phyloP scores from a whole-genome alignment of 2,329 filamentous ascomycete genomes.

The Phaeosphaeriaceae sp. region DNA sequence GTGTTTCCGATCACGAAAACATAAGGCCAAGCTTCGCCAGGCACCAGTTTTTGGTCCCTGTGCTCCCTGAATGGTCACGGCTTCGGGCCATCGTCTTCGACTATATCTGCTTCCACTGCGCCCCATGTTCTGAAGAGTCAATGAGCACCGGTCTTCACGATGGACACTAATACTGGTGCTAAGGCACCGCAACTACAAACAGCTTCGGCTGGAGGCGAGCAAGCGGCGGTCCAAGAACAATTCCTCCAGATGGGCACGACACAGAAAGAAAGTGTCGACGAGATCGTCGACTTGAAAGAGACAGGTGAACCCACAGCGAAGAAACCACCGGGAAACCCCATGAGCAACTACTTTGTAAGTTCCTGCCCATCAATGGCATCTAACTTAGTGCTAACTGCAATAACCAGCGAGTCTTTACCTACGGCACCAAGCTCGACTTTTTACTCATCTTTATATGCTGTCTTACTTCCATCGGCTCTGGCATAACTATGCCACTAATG shows the following conservation, averaged over 20 bases:
- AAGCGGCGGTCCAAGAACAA: constrained; percentile 6
- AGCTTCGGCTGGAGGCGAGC: constrained; percentile 5
- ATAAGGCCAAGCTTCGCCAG: constrained; percentile 3
- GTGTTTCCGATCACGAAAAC: not conserved
- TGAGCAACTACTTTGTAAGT: constrained; percentile 46
- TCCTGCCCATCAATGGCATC: not conserved
- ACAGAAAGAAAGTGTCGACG: constrained; percentile 1
- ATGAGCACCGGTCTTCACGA: not conserved
- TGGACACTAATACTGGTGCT: not conserved
- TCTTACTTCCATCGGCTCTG: constrained; percentile 43
- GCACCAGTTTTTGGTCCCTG: constrained; percentile 13
- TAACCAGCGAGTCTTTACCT: constrained; percentile 41
- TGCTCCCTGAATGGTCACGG: not conserved
- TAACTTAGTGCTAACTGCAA: not conserved
- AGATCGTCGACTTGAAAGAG: constrained; percentile 10
- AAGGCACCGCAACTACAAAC: constrained; percentile 9
- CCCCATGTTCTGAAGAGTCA: not conserved
- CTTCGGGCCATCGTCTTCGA: not conserved
- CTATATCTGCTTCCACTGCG: not conserved
- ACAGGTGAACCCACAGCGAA: constrained; percentile 11
- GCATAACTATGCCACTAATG: constrained; percentile 60
- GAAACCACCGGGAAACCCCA: constrained; percentile 26
- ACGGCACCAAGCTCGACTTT: constrained; percentile 42
- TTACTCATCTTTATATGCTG: constrained; percentile 33
- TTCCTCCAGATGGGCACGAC: constrained; percentile 3